A percentile compares a stretch with the other conserved stretches of the same genome.
Conservation (phyloP, 106 monocot species). For the Acorus gramineus region DNA sequence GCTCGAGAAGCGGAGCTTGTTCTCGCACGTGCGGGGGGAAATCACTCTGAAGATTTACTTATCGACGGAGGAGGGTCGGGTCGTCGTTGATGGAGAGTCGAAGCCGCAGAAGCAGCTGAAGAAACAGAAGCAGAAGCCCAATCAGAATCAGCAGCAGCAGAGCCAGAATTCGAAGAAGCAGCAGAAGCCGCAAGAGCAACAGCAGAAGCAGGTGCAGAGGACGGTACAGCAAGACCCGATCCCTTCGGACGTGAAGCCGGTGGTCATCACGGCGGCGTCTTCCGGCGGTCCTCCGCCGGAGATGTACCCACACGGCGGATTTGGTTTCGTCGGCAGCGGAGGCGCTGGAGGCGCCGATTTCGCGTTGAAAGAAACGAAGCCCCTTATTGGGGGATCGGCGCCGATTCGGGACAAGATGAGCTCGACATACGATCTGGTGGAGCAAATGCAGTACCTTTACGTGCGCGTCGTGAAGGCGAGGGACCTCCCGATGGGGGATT, state of each 20-base stretch:
- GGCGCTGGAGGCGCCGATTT: slow-evolving; percentile 28
- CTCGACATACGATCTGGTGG: slow-evolving; percentile 48
- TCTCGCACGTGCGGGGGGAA: slow-evolving; percentile 70
- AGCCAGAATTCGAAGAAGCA: slow-evolving; percentile 1
- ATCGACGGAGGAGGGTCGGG: slow-evolving; percentile 12
- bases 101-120: slow-evolving; percentile 1
- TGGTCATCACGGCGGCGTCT: slow-evolving; percentile 11
- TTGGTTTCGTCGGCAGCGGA: not conserved
- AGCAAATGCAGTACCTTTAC: slow-evolving; percentile 56
- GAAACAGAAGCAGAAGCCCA: slow-evolving; percentile 4
- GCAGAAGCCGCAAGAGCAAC: slow-evolving; percentile 11
- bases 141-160: slow-evolving; percentile 6
- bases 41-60: slow-evolving; percentile 60
- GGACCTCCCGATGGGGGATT: slow-evolving; percentile 16
- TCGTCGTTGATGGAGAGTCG: not conserved
- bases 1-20: slow-evolving; percentile 58
- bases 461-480: slow-evolving; percentile 50
- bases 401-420: slow-evolving; percentile 20
- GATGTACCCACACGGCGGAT: slow-evolving; percentile 5
- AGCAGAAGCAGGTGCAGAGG: not conserved
- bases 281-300: not conserved
- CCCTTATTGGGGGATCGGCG: slow-evolving; percentile 24
- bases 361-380: slow-evolving; percentile 50
- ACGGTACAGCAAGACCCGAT: slow-evolving; percentile 1
- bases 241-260: slow-evolving; percentile 12